A percentile compares a stretch with the other conserved stretches of the same genome.
Evolutionary conservation across 257 asterid genomes (phyloP).

Genomic region (Forsythia viridissima): DNA sequence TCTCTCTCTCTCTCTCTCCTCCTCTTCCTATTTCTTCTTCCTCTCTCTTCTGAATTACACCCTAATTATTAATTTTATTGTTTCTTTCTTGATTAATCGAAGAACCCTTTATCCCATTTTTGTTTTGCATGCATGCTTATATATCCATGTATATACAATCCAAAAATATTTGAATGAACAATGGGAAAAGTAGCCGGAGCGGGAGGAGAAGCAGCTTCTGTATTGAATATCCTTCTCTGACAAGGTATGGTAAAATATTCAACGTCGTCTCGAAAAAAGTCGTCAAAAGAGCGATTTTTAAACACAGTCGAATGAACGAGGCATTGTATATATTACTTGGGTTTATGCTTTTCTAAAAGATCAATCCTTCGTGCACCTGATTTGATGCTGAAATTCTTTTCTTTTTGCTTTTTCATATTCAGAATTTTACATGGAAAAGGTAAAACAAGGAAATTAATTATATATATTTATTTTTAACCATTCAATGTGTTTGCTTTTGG

Average conservation of each 20-base stretch:
- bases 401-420: constrained; percentile 5
- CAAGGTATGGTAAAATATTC: constrained; percentile 26
- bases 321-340: no score
- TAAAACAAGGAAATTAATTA: neutral
- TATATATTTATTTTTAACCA: neutral
- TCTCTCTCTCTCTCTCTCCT: constrained; percentile 13
- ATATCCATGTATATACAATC: constrained; percentile 20
- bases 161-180: constrained; percentile 20
- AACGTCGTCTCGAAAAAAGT: neutral
- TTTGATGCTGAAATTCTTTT: constrained; percentile 34
- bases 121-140: constrained; percentile 43
- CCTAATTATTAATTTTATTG: neutral
- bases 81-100: constrained; percentile 3
- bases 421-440: constrained; percentile 2
- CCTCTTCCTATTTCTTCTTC: neutral
- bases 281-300: neutral
- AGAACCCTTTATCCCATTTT: constrained; percentile 11
- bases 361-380: constrained; percentile 12
- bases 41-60: constrained; percentile 16
- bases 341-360: neutral
- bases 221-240: constrained; percentile 30
- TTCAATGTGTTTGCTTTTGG: constrained; percentile 27
- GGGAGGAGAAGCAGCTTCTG: constrained; percentile 34
- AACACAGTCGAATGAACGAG: neutral
- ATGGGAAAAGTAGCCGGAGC: constrained; percentile 30